Conservation (phyloP, 2,329 filamentous ascomycete species). For the Fusarium sp. region DNA sequence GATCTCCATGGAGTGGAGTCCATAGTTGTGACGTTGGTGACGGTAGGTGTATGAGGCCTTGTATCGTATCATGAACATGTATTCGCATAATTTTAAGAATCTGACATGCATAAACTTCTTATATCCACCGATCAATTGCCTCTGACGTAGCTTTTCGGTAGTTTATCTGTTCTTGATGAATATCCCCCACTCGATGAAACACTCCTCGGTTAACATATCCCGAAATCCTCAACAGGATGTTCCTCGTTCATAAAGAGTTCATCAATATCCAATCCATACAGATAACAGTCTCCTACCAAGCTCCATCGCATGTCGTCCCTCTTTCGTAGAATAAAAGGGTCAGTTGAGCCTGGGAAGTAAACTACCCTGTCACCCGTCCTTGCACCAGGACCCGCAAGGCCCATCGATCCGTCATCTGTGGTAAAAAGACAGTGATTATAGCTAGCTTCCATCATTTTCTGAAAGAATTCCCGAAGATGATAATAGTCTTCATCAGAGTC, state of each 20-base stretch:
- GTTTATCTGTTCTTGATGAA: background rate
- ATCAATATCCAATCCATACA: conserved; percentile 14
- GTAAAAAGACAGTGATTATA: conserved; percentile 19
- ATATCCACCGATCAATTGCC: too few relatives aligned
- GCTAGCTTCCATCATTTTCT: background rate
- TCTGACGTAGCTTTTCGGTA: background rate
- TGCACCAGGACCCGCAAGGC: background rate
- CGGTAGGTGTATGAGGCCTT: too few relatives aligned
- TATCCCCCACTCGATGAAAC: background rate
- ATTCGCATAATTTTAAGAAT: background rate
- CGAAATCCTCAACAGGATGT: conserved; percentile 9
- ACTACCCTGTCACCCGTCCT: background rate
- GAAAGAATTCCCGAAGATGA: background rate
- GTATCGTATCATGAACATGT: background rate
- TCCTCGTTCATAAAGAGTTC: background rate
- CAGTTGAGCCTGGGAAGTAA: conserved; percentile 8
- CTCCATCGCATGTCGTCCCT: background rate
- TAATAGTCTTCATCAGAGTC: rapidly evolving
- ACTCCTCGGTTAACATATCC: background rate
- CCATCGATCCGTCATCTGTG: conserved; percentile 12
- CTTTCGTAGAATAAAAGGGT: background rate
- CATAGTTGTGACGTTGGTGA: background rate
- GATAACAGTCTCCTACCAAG: conserved; percentile 16
- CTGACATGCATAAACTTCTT: background rate
- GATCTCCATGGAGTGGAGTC: background rate